Evolutionary conservation across 1,139 yeast species (phyloP).

Genomic region (Yamadazyma diddensiae): DNA sequence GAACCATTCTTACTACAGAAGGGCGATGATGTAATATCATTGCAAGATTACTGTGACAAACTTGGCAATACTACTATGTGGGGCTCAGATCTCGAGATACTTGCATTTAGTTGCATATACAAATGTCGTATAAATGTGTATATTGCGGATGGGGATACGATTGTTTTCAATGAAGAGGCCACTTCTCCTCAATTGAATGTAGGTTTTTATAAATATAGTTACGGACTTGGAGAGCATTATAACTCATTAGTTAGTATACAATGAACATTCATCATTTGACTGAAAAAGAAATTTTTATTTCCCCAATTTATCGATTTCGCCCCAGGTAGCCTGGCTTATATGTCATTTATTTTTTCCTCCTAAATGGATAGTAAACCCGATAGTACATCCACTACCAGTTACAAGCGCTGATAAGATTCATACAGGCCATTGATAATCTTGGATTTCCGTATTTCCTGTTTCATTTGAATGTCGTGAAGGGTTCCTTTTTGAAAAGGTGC

Average conservation of each 20-base stretch:
- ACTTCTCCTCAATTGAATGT: slow-evolving; percentile 47
- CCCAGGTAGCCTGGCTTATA: too few relatives aligned
- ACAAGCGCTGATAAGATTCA: too few relatives aligned
- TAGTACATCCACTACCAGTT: too few relatives aligned
- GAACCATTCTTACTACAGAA: slow-evolving; percentile 84
- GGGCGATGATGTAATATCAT: slow-evolving; percentile 55
- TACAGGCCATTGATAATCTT: too few relatives aligned
- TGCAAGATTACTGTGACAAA: slow-evolving; percentile 67
- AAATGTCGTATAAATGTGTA: slow-evolving; percentile 71
- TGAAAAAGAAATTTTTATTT: too few relatives aligned
- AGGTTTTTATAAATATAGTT: slow-evolving; percentile 82
- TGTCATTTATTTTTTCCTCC: too few relatives aligned
- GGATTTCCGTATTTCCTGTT: too few relatives aligned
- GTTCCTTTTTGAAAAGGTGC: too few relatives aligned
- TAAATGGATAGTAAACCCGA: too few relatives aligned
- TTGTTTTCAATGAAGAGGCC: slow-evolving; percentile 55
- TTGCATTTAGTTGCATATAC: slow-evolving; percentile 70
- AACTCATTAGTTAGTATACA: slow-evolving; percentile 59
- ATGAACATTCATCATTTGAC: too few relatives aligned
- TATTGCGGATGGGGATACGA: slow-evolving; percentile 70
- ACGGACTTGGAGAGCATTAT: slow-evolving; percentile 93
- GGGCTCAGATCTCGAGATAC: slow-evolving; percentile 94
- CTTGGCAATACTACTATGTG: slow-evolving; percentile 78
- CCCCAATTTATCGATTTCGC: too few relatives aligned
- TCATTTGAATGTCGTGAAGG: too few relatives aligned